Evolutionary conservation across 106 monocot genomes (phyloP).

Genomic region (Dendrobium catenatum): DNA sequence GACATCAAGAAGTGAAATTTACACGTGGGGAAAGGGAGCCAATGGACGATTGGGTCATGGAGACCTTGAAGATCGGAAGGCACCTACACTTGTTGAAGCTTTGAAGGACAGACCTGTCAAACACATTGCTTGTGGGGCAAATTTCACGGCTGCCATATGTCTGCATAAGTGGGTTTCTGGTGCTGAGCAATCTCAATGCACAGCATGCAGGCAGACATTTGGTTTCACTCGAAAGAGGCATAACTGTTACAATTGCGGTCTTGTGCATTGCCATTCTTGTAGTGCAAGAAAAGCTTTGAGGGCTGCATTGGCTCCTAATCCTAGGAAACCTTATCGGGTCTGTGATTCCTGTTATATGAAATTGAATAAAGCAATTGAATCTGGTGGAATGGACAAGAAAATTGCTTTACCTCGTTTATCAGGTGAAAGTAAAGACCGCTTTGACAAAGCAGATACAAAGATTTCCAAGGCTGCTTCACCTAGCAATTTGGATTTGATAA

Average conservation of each 20-base stretch:
- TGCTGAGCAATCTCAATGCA: constrained; percentile 74
- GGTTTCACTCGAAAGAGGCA: constrained; percentile 84
- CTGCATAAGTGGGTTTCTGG: constrained; percentile 90
- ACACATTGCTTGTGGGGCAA: constrained; percentile 79
- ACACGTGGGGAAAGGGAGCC: constrained; percentile 94
- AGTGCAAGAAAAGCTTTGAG: constrained; percentile 57
- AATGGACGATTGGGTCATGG: constrained; percentile 96
- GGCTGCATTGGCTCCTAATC: constrained; percentile 66
- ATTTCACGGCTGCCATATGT: constrained; percentile 81
- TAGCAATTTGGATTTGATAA: constrained; percentile 71
- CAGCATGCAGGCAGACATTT: constrained; percentile 71
- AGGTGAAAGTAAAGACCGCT: constrained; percentile 52
- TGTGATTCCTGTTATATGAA: constrained; percentile 74
- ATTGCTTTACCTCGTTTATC: constrained; percentile 36
- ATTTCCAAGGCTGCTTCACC: constrained; percentile 21
- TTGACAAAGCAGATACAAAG: constrained; percentile 43
- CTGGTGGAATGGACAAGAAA: constrained; percentile 31
- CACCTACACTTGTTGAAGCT: constrained; percentile 81
- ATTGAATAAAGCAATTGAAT: constrained; percentile 37
- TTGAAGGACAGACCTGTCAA: constrained; percentile 83
- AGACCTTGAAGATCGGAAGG: constrained; percentile 81
- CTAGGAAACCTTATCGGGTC: constrained; percentile 65
- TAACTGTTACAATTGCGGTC: constrained; percentile 85
- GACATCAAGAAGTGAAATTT: constrained; percentile 67
- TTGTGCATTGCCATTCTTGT: constrained; percentile 79